Percentiles rank a stretch among this genome's conserved stretches.
Evolutionary conservation across 148 eudicot species (phyloP).

Genomic region (Selenicereus undatus): DNA sequence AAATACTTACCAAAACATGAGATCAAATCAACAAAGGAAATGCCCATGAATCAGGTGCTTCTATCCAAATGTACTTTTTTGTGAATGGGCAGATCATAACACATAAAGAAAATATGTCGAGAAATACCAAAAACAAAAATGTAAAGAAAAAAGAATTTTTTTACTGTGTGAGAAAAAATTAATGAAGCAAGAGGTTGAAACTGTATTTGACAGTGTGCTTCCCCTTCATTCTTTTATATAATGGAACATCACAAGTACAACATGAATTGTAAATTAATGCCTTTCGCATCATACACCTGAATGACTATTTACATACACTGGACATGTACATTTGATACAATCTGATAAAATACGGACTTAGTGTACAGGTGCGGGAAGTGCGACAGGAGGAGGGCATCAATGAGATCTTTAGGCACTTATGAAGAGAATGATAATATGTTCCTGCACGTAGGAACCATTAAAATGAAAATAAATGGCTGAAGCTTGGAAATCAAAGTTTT

Average conservation of each 20-base stretch:
- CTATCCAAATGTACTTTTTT: too few species aligned
- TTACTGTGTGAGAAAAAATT: too few species aligned
- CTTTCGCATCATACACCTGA: not conserved
- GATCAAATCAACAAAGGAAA: too few species aligned
- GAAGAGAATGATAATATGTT: not conserved
- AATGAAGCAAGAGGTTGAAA: not conserved
- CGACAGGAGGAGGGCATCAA: not conserved
- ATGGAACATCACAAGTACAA: not conserved
- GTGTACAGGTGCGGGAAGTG: not conserved
- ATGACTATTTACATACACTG: not conserved
- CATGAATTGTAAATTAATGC: not conserved
- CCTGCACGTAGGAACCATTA: conserved; percentile 12
- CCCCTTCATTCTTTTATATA: not conserved
- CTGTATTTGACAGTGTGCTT: not conserved
- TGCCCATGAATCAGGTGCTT: too few species aligned
- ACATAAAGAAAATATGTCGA: too few species aligned
- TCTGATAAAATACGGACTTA: not conserved
- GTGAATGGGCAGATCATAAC: too few species aligned
- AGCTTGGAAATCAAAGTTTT: not conserved
- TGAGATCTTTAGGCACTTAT: not conserved
- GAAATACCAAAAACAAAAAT: too few species aligned
- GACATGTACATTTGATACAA: not conserved
- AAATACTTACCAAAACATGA: too few species aligned
- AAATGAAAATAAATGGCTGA: not conserved
- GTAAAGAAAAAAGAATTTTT: too few species aligned